These are phyloP conservation scores for Leptodontidium sp. DNA, from an alignment of 2,329 filamentous ascomycete genomes.

Conservation along the genomic window DNA sequence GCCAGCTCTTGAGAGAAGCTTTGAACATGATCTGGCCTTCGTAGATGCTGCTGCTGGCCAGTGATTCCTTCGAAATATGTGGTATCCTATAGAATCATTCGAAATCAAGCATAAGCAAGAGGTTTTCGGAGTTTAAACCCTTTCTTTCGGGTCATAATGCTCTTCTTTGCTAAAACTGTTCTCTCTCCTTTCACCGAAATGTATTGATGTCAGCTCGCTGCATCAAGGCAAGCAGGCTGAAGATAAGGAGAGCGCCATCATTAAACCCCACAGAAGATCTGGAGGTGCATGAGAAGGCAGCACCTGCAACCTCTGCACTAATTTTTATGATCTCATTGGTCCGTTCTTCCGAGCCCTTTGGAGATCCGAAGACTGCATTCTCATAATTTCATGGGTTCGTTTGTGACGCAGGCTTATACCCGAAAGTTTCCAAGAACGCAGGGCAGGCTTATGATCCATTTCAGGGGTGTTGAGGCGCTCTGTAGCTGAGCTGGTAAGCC, in stretches of 20 bases:
- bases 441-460: background rate
- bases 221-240: background rate
- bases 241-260: background rate
- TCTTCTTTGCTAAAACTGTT: background rate
- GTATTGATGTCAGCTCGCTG: slow-evolving; percentile 1
- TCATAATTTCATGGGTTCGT: background rate
- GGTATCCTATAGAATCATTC: background rate
- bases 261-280: background rate
- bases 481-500: background rate
- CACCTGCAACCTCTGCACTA: background rate
- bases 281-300: background rate
- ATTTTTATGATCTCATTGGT: no score
- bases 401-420: background rate
- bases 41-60: no score
- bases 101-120: background rate
- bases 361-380: no score
- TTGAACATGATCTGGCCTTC: no score
- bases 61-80: background rate
- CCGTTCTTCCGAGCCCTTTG: no score
- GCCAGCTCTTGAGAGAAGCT: no score
- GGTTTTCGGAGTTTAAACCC: background rate
- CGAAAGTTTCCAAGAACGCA: background rate
- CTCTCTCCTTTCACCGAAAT: background rate
- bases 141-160: background rate
- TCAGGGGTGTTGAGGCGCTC: background rate